Evolutionary conservation across 2,329 filamentous ascomycete species (phyloP), one percentile per base, ranked within the genome.

Genomic region (Ophiostoma tasmaniense): DNA sequence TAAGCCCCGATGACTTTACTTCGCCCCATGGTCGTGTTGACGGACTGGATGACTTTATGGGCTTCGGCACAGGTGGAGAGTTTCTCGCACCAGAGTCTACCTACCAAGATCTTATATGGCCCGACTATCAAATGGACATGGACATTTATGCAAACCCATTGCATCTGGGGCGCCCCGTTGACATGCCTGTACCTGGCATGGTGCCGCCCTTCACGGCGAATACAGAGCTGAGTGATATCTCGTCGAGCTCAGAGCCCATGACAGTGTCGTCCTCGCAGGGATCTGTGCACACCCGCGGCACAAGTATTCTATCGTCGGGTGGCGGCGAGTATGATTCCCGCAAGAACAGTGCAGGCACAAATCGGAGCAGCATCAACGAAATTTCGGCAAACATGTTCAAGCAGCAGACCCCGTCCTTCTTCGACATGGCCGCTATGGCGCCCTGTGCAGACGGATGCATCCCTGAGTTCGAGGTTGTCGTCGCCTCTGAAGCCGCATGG

Each of bases 401-500:
- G 17, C 68, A 68, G 20, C 66, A 52, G 42, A 39, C 64, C 2
- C 30, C 33, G 8, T 22, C 61, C 17, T 64, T 37, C 37, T 64
- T 64, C 5, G 61, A 64, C 33, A 74, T 78, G 69, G 73, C 68
- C 0, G 66, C 73, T 2, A 71, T 77, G 62, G 72, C 66, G 3
- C 39, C 66, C 6, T 5, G 67, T 14, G 71, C 71, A 1, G 77
- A 78, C 17, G 74, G 74, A 10, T 74, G 74, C n/a, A 78, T 81
- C 8, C 76, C 79, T 8, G 82, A 84, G 69, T 81, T 82, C 55
- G 79, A 82, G 64, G 80, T 79, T 0, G 79, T 84, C 17, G 77
- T 83, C 14, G 80, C 79, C 1, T 80, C 82, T 0, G 82, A 85
- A 71, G 78, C 78, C 1, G 80, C 79, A 0, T 85, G 83, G 83